These are phyloP conservation scores for Umbilicaria muhlenbergii DNA, from an alignment of 495 filamentous ascomycete genomes.

Conservation along the genomic window DNA sequence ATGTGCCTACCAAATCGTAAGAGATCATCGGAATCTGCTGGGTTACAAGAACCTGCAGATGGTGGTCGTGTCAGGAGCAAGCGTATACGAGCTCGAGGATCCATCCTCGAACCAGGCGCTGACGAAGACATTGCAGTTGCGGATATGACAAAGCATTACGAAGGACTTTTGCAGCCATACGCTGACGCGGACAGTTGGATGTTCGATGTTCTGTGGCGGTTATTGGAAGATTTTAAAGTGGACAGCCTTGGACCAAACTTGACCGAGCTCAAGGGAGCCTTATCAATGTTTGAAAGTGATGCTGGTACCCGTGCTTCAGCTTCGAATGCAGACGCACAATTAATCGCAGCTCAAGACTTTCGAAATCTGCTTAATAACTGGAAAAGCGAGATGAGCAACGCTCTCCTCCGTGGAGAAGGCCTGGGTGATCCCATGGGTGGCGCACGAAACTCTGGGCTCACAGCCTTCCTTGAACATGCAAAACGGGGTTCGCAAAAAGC, in stretches of 20 bases:
- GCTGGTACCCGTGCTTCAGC: not conserved
- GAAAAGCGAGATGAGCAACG: conserved; percentile 43
- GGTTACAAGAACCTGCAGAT: conserved; percentile 33
- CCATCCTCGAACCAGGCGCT: conserved; percentile 35
- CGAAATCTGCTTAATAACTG: conserved; percentile 36
- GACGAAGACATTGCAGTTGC: conserved; percentile 36
- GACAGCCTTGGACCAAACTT: conserved; percentile 29
- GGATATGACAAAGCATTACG: conserved; percentile 54
- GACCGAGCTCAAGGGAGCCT: not conserved
- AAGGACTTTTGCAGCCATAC: conserved; percentile 51
- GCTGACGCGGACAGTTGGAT: conserved; percentile 60
- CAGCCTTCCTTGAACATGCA: conserved; percentile 67
- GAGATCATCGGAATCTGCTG: conserved; percentile 33
- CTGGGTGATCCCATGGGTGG: conserved; percentile 31
- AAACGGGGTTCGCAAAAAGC: conserved; percentile 42
- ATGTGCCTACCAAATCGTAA: conserved; percentile 24
- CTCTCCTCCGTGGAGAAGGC: conserved; percentile 38
- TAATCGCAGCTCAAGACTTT: conserved; percentile 33
- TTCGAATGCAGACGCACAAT: not conserved
- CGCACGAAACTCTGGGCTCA: conserved; percentile 41
- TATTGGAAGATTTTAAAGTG: conserved; percentile 38
- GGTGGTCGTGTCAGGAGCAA: conserved; percentile 64
- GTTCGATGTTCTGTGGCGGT: conserved; percentile 40
- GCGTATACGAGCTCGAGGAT: conserved; percentile 64
- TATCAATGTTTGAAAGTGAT: not conserved